Evolutionary conservation across 23 red algal species (phyloP).

Genomic region (Gracilaria caudata): DNA sequence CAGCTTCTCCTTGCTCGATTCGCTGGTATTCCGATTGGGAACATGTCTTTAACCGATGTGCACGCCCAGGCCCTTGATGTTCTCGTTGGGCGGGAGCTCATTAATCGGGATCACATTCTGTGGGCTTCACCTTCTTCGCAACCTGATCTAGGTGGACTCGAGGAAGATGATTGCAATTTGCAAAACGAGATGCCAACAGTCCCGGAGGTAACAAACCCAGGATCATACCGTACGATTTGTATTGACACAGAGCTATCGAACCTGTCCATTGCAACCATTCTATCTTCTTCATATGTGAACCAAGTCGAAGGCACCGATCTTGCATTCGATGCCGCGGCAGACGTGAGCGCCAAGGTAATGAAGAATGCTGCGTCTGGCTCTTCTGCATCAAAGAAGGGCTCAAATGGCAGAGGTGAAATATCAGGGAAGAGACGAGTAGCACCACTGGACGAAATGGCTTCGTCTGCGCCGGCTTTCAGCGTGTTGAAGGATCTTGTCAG

Average conservation of each 20-base stretch:
- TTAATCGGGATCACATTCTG: conserved; percentile 71
- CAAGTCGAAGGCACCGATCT: conserved; percentile 70
- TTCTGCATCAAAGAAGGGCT: not conserved
- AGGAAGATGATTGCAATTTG: conserved; percentile 73
- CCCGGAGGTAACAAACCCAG: conserved; percentile 61
- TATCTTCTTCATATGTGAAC: conserved; percentile 78
- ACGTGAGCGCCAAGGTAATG: conserved; percentile 8
- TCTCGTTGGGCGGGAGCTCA: conserved; percentile 60
- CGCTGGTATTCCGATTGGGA: conserved; percentile 83
- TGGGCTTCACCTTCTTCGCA: conserved; percentile 52
- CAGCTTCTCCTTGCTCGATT: conserved; percentile 55
- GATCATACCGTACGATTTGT: conserved; percentile 80
- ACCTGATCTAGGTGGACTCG: conserved; percentile 66
- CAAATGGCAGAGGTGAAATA: conserved; percentile 18
- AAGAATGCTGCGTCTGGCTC: not conserved
- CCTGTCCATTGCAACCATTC: conserved; percentile 70
- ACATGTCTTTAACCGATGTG: conserved; percentile 66
- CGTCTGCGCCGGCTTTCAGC: conserved; percentile 70
- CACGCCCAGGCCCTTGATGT: conserved; percentile 76
- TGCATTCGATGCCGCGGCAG: conserved; percentile 73
- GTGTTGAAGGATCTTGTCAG: conserved; percentile 67
- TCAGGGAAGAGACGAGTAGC: conserved; percentile 4
- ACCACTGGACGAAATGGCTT: conserved; percentile 73
- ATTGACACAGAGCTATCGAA: conserved; percentile 75
- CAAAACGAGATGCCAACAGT: conserved; percentile 58